phyloP scores from a whole-genome alignment of 2,329 filamentous ascomycete genomes.

The Tolypocladium amazonense region DNA sequence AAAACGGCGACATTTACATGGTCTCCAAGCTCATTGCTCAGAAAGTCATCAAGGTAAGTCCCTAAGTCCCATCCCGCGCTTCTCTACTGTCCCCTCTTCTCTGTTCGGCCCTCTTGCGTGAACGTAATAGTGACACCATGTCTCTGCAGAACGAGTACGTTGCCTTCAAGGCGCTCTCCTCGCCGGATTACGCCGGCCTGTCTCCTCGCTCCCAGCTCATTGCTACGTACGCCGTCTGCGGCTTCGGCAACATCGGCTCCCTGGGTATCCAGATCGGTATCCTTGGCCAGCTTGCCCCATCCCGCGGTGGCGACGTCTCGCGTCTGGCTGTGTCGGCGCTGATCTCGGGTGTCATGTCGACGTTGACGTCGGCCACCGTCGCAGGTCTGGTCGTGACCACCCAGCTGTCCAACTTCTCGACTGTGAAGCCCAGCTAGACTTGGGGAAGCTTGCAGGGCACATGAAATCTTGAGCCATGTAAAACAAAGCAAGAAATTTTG shows the following conservation, averaged over 20 bases:
- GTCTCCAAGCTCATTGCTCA: constrained; percentile 72
- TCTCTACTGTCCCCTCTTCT: neutral
- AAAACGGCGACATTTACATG: constrained; percentile 52
- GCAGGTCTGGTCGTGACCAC: constrained; percentile 64
- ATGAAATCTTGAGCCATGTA: neutral
- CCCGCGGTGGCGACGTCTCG: constrained; percentile 63
- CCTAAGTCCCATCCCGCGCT: constrained; percentile 22
- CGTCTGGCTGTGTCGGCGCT: constrained; percentile 67
- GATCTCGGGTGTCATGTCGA: constrained; percentile 67
- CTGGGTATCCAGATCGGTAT: constrained; percentile 87
- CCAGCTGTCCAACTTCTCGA: constrained; percentile 15
- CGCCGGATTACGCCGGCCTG: constrained; percentile 43
- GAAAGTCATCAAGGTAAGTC: constrained; percentile 80
- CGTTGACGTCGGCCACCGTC: constrained; percentile 66
- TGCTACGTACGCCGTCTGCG: constrained; percentile 75
- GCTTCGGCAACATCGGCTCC: constrained; percentile 78
- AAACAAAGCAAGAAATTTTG: neutral
- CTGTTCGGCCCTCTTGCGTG: no score
- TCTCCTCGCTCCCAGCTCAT: constrained; percentile 66
- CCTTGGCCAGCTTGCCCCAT: constrained; percentile 68
- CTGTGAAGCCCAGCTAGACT: neutral
- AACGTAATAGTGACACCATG: neutral
- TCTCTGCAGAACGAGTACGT: constrained; percentile 60
- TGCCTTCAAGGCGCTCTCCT: constrained; percentile 50
- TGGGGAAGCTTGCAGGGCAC: neutral